Conservation (phyloP, 768 basidiomycete genomes). For the Collybia nuda region DNA sequence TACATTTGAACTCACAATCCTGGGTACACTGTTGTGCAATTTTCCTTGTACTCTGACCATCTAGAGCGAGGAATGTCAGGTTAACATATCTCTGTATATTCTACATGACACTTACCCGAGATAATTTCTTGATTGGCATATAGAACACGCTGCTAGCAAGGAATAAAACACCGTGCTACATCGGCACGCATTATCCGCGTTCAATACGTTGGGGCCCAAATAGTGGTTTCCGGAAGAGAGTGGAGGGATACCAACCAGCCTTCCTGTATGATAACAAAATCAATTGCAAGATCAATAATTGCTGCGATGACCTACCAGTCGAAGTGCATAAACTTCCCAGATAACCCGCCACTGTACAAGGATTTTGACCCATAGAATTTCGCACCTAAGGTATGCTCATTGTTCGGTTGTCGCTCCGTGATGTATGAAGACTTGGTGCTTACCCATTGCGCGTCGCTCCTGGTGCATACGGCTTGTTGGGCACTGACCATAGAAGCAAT, state of each 20-base stretch:
- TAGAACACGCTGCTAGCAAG: not conserved
- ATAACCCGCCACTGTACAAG: not conserved
- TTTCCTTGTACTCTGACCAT: not conserved
- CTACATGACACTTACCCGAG: not conserved
- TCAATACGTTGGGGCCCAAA: not conserved
- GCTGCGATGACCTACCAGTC: not conserved
- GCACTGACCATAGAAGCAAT: no score
- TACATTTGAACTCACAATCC: not conserved
- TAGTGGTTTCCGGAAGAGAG: not conserved
- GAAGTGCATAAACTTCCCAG: not conserved
- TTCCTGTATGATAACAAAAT: not conserved
- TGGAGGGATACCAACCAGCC: not conserved
- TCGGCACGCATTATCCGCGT: not conserved
- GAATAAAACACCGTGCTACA: conserved; percentile 2
- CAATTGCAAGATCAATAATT: not conserved
- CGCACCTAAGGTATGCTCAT: not conserved
- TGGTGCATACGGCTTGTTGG: no score
- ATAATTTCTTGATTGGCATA: conserved; percentile 10
- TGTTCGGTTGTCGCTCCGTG: no score
- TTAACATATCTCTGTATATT: not conserved
- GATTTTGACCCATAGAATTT: conserved; percentile 2
- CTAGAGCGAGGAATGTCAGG: not conserved
- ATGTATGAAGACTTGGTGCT: no score
- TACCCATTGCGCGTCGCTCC: no score
- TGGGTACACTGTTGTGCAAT: not conserved